These are phyloP conservation scores for Pichia scutulata DNA, from an alignment of 805 yeast species.

Conservation along the genomic window DNA sequence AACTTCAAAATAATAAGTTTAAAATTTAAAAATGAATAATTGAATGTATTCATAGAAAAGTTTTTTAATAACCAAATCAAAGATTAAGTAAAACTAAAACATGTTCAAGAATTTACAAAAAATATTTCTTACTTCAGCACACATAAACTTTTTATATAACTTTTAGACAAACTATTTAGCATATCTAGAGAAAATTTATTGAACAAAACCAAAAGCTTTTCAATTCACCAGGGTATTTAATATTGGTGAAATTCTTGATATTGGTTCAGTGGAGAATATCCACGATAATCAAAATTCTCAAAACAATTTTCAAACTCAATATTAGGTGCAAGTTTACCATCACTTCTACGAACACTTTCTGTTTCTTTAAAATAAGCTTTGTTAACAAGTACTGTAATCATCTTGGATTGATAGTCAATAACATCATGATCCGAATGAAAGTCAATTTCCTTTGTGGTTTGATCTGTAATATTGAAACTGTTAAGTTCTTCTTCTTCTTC, in stretches of 20 bases:
- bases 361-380: conserved; percentile 30
- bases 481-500: conserved; percentile 13
- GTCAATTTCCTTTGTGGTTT: conserved; percentile 16
- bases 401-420: conserved; percentile 45
- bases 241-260: background rate
- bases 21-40: too few species aligned
- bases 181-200: background rate
- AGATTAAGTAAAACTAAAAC: too few species aligned
- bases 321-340: conserved; percentile 3
- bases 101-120: too few species aligned
- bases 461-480: conserved; percentile 28
- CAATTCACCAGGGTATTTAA: background rate
- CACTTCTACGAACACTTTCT: conserved; percentile 9
- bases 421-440: conserved; percentile 37
- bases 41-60: too few species aligned
- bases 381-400: conserved; percentile 39
- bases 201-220: background rate
- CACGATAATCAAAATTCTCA: background rate
- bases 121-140: too few species aligned
- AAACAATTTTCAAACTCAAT: background rate
- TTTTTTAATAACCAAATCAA: too few species aligned
- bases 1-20: too few species aligned
- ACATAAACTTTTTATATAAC: background rate
- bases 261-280: background rate
- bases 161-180: background rate